These are phyloP conservation scores for Trichoderma koningiopsis DNA, from an alignment of 2,329 filamentous ascomycete genomes.

Conservation along the genomic window DNA sequence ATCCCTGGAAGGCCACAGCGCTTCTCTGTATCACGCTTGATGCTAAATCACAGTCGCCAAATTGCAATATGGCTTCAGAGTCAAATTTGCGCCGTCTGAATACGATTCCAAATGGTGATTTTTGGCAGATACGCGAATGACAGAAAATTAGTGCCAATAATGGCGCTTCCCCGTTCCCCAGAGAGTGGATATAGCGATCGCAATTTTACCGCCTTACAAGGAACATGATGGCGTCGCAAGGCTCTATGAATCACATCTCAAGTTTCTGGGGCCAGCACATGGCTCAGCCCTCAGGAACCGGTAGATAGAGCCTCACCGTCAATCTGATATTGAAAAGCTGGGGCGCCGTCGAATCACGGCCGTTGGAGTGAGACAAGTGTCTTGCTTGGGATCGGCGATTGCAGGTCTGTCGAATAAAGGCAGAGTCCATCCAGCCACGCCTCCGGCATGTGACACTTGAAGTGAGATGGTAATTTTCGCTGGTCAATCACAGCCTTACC, in stretches of 20 bases:
- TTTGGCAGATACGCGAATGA: not conserved
- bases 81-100: not conserved
- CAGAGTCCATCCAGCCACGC: not conserved
- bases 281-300: conserved; percentile 1
- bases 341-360: not conserved
- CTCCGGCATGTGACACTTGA: not conserved
- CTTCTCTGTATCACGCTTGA: not conserved
- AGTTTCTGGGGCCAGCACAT: conserved; percentile 12
- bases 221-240: not conserved
- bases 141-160: not conserved
- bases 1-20: not conserved
- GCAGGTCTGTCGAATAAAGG: not conserved
- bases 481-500: not conserved
- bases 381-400: not conserved
- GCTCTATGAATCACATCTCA: not conserved
- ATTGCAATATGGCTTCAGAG: not conserved
- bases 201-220: not conserved
- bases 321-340: not conserved
- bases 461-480: not conserved
- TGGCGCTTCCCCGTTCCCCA: not conserved
- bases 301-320: not conserved
- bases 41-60: not conserved
- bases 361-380: not conserved
- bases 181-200: not conserved
- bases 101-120: not conserved